Evolutionary conservation across 2,329 filamentous ascomycete species (phyloP).

Genomic region (Paramyrothecium sp.): DNA sequence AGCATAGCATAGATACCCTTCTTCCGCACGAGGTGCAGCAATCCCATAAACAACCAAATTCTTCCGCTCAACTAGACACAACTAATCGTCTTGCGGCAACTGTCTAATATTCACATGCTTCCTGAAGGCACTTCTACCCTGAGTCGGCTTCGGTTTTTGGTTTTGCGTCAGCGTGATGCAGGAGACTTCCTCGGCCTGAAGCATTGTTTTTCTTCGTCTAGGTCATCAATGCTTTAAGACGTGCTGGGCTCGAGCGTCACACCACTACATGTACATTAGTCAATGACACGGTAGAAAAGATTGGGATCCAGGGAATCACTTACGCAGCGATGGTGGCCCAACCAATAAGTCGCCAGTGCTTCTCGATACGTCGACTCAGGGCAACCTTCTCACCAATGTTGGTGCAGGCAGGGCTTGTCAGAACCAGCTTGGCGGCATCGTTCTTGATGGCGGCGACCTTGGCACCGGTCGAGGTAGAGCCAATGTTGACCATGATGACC

Average conservation of each 20-base stretch:
- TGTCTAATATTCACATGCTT: not conserved
- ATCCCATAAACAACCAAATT: not conserved
- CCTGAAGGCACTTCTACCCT: not conserved
- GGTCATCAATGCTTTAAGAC: slow-evolving; percentile 27
- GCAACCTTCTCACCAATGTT: slow-evolving; percentile 98
- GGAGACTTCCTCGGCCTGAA: not conserved
- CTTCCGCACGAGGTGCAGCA: not conserved
- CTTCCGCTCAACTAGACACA: not conserved
- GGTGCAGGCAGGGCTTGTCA: slow-evolving; percentile 94
- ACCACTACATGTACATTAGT: slow-evolving; percentile 39
- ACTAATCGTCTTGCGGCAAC: not conserved
- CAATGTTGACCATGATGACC: slow-evolving; percentile 99
- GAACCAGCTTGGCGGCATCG: slow-evolving; percentile 90
- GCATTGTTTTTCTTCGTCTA: not conserved
- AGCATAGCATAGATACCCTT: not conserved
- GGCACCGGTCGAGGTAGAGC: slow-evolving; percentile 92
- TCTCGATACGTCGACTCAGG: slow-evolving; percentile 93
- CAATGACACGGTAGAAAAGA: slow-evolving; percentile 1
- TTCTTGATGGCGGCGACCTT: slow-evolving; percentile 97
- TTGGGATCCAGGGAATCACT: slow-evolving; percentile 26
- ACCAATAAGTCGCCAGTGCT: slow-evolving; percentile 96
- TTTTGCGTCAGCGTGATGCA: not conserved
- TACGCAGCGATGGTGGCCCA: slow-evolving; percentile 79
- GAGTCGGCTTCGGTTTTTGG: not conserved
- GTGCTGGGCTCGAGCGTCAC: slow-evolving; percentile 52